Base-by-base conservation (phyloP, 495 filamentous ascomycete species). In the Trichoderma asperelloides region DNA sequence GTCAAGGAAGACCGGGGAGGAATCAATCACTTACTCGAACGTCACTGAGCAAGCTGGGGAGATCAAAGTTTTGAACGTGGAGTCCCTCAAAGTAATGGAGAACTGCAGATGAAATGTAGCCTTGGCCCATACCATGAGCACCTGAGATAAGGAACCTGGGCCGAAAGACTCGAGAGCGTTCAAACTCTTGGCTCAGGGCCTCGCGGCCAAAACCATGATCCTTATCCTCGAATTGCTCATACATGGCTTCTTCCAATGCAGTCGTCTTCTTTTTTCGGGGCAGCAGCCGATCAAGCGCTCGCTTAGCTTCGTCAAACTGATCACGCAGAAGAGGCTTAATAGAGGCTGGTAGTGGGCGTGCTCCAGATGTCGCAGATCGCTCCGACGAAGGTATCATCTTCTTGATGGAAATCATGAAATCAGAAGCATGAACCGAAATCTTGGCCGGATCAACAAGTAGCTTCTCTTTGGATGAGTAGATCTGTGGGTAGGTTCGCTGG, bases 341-440 rank as follows among this genome's bases (percentile, higher is more conserved):
- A 39, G 82, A 79, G 51, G 86, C 87, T 4, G 92, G 89, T 33
- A 98, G 78, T 3, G 93, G 88, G 6, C 86, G 82, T 67, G 94
- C 92, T 11, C 87, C 88, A 21, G 93, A 94, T 6, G 91, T 87
- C 0, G 90, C 87, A 45, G 95, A 90, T 40, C 95, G 82, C 72
- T 97, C 91, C 0, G 94, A 97, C 2, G 96, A 97, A 6, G 95
- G 96, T 21, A 97, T 84, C 79, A 98, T 91, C 74, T 94, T 96
- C 76, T 96, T 97, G 74, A 96, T 84, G 0, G 96, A 94, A 25
- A 97, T 81, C 90, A 97, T 96, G 74, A 98, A 98, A 74, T 98
- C 95, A 69, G 93, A 93, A 16, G 96, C 89, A 28, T 88, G 86
- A 65, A 98, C 86, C 30, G 87, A 86, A 70, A 98, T 94, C 68